Conservation (phyloP, 2,329 filamentous ascomycete genomes). For the Botrytis elliptica region DNA sequence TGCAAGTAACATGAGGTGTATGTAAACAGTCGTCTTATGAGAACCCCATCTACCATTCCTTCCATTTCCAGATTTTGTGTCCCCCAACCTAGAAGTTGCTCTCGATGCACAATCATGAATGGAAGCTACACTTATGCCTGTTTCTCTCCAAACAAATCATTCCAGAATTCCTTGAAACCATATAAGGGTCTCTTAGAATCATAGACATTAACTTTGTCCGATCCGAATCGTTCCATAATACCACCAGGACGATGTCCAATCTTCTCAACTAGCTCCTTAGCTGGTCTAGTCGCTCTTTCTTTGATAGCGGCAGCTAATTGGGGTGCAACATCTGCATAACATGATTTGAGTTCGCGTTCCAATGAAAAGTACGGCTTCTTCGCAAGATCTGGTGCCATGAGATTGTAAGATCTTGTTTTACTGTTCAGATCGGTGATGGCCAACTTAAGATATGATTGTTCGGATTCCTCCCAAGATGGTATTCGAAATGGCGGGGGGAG, state of each 20-base stretch:
- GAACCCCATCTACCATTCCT: not conserved
- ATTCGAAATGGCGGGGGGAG: constrained; percentile 71
- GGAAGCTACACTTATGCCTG: not conserved
- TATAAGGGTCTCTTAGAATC: constrained; percentile 76
- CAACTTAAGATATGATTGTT: constrained; percentile 72
- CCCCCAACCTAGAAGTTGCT: not conserved
- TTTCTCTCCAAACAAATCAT: constrained; percentile 60
- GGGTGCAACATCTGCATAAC: constrained; percentile 84
- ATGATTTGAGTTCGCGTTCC: constrained; percentile 75
- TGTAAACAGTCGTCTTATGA: not conserved
- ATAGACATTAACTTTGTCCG: constrained; percentile 59
- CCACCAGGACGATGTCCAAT: constrained; percentile 48
- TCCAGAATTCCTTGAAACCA: constrained; percentile 87
- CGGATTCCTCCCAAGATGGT: constrained; percentile 68
- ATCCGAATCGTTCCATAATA: constrained; percentile 61
- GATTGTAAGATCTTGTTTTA: constrained; percentile 84
- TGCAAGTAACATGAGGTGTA: not conserved
- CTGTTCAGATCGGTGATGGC: constrained; percentile 76
- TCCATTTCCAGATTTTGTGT: not conserved
- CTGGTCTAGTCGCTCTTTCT: constrained; percentile 57
- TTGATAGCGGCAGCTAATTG: constrained; percentile 69
- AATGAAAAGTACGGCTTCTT: constrained; percentile 91
- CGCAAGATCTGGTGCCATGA: constrained; percentile 88
- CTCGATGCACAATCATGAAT: too few relatives aligned
- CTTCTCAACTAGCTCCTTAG: constrained; percentile 44